A percentile compares a stretch with the other conserved stretches of the same genome.
These are phyloP conservation scores for Digitaria exilis DNA, from an alignment of 202 grass and related monocot genomes.

Conservation along the genomic window DNA sequence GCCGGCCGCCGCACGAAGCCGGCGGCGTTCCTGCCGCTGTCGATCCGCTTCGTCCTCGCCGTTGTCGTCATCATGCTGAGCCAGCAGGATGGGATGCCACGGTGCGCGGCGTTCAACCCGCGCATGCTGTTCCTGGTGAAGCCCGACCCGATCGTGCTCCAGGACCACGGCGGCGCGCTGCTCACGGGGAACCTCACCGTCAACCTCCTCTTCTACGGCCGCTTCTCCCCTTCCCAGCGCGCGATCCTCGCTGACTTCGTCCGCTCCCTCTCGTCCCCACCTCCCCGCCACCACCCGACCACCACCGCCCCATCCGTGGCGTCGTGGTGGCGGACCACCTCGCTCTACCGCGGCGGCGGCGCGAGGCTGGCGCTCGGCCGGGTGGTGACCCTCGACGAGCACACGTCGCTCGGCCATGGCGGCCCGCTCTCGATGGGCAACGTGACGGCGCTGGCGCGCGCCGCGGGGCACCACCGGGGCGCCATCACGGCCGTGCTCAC, in stretches of 20 bases:
- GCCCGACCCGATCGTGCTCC: slow-evolving; percentile 61
- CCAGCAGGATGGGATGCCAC: background rate
- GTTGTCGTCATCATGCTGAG: slow-evolving; percentile 10
- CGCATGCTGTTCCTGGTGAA: slow-evolving; percentile 71
- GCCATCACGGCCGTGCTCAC: slow-evolving; percentile 71
- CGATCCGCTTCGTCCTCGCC: slow-evolving; percentile 1
- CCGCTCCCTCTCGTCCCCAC: slow-evolving; percentile 44
- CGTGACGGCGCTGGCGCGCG: slow-evolving; percentile 52
- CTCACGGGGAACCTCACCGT: slow-evolving; percentile 74
- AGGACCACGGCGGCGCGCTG: slow-evolving; percentile 67
- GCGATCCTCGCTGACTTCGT: slow-evolving; percentile 74
- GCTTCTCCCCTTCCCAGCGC: slow-evolving; percentile 66
- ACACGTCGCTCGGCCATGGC: slow-evolving; percentile 52
- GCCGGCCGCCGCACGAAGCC: background rate
- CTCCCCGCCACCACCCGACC: background rate
- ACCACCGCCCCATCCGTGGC: slow-evolving; percentile 48
- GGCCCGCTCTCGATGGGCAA: slow-evolving; percentile 52
- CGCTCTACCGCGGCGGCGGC: slow-evolving; percentile 62
- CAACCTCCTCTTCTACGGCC: slow-evolving; percentile 84
- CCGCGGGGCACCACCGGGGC: slow-evolving; percentile 55
- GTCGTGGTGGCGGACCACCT: slow-evolving; percentile 75
- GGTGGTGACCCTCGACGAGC: slow-evolving; percentile 51
- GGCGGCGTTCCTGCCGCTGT: background rate
- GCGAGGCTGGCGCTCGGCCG: slow-evolving; percentile 50
- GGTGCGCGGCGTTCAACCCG: slow-evolving; percentile 42